Base-by-base conservation (phyloP, 371 early-diverging fungal genomes). In the Polyrhizophydium stewartii region DNA sequence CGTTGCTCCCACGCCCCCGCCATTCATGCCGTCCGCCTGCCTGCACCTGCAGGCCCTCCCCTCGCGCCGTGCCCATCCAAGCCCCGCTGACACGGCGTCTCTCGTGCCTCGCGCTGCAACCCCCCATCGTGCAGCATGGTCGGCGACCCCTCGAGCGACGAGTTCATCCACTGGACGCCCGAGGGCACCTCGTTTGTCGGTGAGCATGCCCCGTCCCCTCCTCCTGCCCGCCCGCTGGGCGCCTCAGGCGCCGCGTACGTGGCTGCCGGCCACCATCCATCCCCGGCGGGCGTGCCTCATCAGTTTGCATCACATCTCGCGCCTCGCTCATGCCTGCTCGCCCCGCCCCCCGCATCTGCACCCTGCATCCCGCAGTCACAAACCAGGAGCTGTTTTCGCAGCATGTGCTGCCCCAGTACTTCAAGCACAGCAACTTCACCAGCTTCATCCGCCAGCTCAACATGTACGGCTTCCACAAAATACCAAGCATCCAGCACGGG, bases 381-480 rank as follows among this genome's bases (percentile, higher is more conserved):
- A 53, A 58, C 25, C 56, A 72, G 46, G 76, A 75, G 55, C 72
- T 73, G 35, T 69, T 74, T 53, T 70, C 74, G 5, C 55, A 55
- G 61, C 69, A 72, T 17, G 85, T 94, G 55, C 72, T 96, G 12
- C 91, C 92, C 21, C 80, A 80, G 31, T 89, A 90, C 68, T 95
- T 95, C 71, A 94, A 93, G 70, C 94, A 95, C 77, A 89, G 87
- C 69, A 95, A 97, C 68, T 89, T 94, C 73, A 88, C 92, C 19
- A 89, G 89, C 56, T 96, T 97, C 81, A 92, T 96, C 22, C 85
- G 98, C 33, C 98, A 97, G 67, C 82, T 97, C 5, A 97, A 97
- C 78, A 97, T 92, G 75, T 97, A 97, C 64, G 97, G 90, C 62
- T 96, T 97, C 71, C 92, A 93, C 77, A 93, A 93, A 59, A 83